Evolutionary conservation across 352 stramenopile genomes (phyloP), one percentile per base, ranked within the genome.

Genomic region (Phytophthora tentaculata): DNA sequence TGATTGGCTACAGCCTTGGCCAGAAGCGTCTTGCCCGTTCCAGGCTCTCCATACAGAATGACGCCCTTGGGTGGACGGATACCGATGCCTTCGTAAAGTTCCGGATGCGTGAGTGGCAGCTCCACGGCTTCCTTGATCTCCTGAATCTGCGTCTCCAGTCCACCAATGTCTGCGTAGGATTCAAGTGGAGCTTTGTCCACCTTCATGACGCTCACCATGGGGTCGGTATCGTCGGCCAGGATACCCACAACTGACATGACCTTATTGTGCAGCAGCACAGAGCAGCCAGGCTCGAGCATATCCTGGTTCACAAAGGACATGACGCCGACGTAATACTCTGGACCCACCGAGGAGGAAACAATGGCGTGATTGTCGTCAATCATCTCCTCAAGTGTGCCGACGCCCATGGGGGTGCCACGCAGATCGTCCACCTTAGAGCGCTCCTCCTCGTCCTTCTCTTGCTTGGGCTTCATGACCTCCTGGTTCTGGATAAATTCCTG

Each of bases 351-450:
- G 13, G 95, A 98, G 32, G 92, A 98, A 28, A 99, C 98, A 76
- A 99, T 99, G 24, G 97, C 97, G 81, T 99, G 98, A 81, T 99
- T 99, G 80, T 99, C 98, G 81, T 99, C 98, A 73, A 99, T 99
- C 81, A 99, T 98, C 83, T 99, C 98, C 76, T 99, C 98, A 9
- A 99, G 84, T 37, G 94, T 99, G 53, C 98, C 98, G 28, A 99
- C 97, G 44, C 91, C 93, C 81, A 99, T 97, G 47, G 98, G 98
- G 35, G 92, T 98, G 55, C 98, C 98, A 26, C 98, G 94, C 47
- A 99, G 86, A 64, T 99, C 98, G 67, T 99, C 98, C 53, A 99
- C 92, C 80, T 99, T 99, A 54, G 98, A 97, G 47, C 97, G 89
- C 72, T 99, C 97, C 73, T 99, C 97, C 77, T 99, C 94, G 83